phyloP scores from a whole-genome alignment of 441 rosid genomes.

The Adansonia rubrostipa region DNA sequence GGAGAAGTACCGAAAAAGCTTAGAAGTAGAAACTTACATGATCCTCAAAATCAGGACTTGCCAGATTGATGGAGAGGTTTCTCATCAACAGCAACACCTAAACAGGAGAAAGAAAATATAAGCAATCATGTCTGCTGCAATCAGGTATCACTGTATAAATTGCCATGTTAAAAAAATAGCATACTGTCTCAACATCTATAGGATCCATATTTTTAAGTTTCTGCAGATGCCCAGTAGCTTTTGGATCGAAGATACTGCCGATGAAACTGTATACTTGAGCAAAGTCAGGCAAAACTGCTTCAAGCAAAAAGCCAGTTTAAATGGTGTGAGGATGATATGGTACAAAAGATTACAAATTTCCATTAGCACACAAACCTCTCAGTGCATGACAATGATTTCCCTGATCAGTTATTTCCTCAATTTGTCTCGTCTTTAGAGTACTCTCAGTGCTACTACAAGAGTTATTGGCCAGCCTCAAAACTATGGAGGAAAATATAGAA shows the following conservation, averaged over 20 bases:
- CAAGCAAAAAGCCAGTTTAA: conserved; percentile 20
- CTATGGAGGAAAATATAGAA: conserved; percentile 43
- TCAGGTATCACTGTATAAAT: background rate
- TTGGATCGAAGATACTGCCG: conserved; percentile 70
- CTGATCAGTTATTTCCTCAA: conserved; percentile 54
- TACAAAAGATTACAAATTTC: background rate
- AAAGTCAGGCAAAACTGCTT: conserved; percentile 67
- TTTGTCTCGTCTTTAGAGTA: conserved; percentile 53
- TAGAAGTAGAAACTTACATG: conserved; percentile 49
- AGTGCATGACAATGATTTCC: conserved; percentile 58
- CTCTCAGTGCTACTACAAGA: conserved; percentile 75
- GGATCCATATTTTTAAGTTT: conserved; percentile 65
- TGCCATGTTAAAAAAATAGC: conserved; percentile 12
- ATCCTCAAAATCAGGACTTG: conserved; percentile 70
- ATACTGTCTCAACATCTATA: conserved; percentile 66
- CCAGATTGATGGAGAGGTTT: conserved; percentile 62
- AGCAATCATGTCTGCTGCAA: background rate
- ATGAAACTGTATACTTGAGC: conserved; percentile 66
- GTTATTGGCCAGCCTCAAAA: conserved; percentile 53
- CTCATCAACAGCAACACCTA: conserved; percentile 68
- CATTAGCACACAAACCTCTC: conserved; percentile 54
- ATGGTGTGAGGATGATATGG: background rate
- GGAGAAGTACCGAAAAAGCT: background rate
- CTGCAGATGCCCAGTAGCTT: conserved; percentile 56
- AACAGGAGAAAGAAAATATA: conserved; percentile 21